Base-by-base conservation (phyloP, 768 basidiomycete genomes). In the Tephrocybe rancida region DNA sequence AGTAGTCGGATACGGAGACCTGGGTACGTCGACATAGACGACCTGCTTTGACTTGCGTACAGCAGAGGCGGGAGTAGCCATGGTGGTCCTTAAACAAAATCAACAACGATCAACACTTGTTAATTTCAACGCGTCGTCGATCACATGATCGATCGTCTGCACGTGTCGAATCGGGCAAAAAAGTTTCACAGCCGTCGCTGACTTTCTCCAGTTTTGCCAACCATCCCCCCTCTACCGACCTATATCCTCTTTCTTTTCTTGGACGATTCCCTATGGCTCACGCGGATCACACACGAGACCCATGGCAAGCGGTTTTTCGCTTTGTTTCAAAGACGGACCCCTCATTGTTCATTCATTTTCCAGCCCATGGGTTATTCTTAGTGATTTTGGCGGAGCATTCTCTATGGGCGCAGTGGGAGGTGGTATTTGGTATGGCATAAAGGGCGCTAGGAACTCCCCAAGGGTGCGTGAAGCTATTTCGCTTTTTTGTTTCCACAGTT, bases 371-470 rank as follows among this genome's bases (percentile, higher is more conserved):
- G 95, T 98, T 48, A 90, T 98, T 68, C 87, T 98, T 63, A 97
- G 92, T 78, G 96, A 98, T 77, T 96, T 95, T 72, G 95, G 96
- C 55, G 95, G 94, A 57, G 95, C 95, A 11, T 96, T 97, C 72
- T 85, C 95, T 16, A 98, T 98, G 95, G 95, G 95, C 69, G 93
- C 95, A 30, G 87, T 98, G 50, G 96, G 96, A 64, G 96, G 96
- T 65, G 94, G 91, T 59, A 93, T 98, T 66, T 98, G 96, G 96
- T 95, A 98, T 73, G 93, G 95, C 51, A 94, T 98, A 62, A 98
- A 98, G 75, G 96, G 96, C 55, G 94, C 95, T 6, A 83, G 96
- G 64, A 98, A 98, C 73, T 96, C 94, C 55, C 96, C 96, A 52
- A 80, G 91, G 69, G 95, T 95, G 65, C 49, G 88, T 30, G 7